Percentiles rank a stretch among this genome's conserved stretches.
These are phyloP conservation scores for Corylus heterophylla DNA, from an alignment of 306 rosid genomes.

Conservation along the genomic window DNA sequence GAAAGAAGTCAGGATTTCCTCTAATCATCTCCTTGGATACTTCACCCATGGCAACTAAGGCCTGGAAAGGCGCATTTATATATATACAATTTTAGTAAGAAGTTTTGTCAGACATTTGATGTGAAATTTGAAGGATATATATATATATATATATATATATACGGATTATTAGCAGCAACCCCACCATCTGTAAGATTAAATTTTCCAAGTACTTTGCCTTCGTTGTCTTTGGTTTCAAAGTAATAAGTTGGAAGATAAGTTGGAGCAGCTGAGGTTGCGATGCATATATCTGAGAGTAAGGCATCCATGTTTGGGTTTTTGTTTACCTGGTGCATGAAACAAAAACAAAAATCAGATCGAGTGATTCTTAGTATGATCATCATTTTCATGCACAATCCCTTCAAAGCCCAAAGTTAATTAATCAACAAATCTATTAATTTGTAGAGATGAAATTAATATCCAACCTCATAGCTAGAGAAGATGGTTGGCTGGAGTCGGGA, in stretches of 20 bases:
- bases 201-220: constrained; percentile 23
- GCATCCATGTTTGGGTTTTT: constrained; percentile 32
- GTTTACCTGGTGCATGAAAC: constrained; percentile 20
- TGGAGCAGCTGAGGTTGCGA: constrained; percentile 55
- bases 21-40: constrained; percentile 31
- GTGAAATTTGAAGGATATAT: neutral
- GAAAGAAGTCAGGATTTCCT: constrained; percentile 37
- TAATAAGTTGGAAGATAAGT: constrained; percentile 51
- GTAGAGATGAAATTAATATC: neutral
- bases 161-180: constrained; percentile 50
- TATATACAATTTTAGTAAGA: neutral
- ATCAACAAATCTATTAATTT: neutral
- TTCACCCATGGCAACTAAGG: constrained; percentile 39
- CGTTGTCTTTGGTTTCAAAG: constrained; percentile 25
- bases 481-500: constrained; percentile 53
- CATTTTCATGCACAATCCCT: too few relatives aligned
- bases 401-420: neutral
- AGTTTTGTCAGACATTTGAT: neutral
- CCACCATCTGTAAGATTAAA: constrained; percentile 52
- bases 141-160: too few relatives aligned
- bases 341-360: neutral
- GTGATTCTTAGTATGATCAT: neutral
- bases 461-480: constrained; percentile 57
- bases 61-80: constrained; percentile 4
- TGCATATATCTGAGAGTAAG: constrained; percentile 45